Base-by-base conservation (phyloP, 2,329 filamentous ascomycete species). In the Akanthomyces lecanii region DNA sequence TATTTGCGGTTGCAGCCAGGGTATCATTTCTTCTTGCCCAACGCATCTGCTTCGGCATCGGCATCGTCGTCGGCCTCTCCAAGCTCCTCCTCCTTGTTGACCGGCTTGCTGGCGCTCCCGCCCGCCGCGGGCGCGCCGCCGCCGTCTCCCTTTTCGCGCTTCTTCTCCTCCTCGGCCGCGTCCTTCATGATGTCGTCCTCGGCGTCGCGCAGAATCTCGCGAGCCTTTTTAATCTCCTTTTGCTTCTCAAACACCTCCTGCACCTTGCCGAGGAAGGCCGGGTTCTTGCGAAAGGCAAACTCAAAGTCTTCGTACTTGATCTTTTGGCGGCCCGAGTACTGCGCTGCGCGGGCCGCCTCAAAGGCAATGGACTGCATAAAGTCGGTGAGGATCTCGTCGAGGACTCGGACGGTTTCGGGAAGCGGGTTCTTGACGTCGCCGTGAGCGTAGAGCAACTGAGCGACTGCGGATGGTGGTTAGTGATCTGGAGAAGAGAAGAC, bases 271-370 rank as follows among this genome's bases (percentile, higher is more conserved):
- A 98, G 81, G 73, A 96, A 96, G 64, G 85, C 81, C 10, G 90
- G 88, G 71, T 98, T 96, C 67, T 90, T 86, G 38, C 95, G 86
- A 69, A 98, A 85, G 45, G 92, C 92, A 76, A 96, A 99, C 72
- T 96, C 92, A 78, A 99, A 97, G 76, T 99, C 95, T 71, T 97
- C 94, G 71, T 96, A 91, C 76, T 99, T 99, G 78, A 99, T 92
- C 78, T 99, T 99, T 71, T 96, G 91, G 2, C 95, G 90, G 0
- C 92, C 89, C 2, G 90, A 88, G 76, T 96, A 91, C 74, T 91
- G 88, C 0, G 95, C 95, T 60, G 89, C 88, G 51, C 91, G 87
- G 5, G 92, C 91, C 4, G 95, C 94, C 72, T 92, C 89, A 79
- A 96, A 95, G 77, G 91, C 94, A 61, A 95, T 88, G 74, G 95